A percentile compares a stretch with the other conserved stretches of the same genome.
Evolutionary conservation across 805 yeast genomes (phyloP).

Genomic region (Candida endomychidarum): DNA sequence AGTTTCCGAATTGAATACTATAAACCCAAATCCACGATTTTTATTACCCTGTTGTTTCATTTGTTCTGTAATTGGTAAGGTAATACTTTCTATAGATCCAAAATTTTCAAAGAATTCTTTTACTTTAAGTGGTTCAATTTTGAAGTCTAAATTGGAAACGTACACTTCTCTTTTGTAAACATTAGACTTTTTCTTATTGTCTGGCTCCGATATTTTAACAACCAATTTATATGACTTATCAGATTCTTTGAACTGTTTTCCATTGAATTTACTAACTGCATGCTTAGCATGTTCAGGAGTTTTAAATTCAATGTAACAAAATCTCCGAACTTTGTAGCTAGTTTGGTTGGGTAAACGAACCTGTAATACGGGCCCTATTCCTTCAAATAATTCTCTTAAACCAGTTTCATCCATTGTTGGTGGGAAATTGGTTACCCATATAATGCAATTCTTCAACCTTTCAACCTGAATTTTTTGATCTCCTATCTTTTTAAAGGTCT

Average conservation of each 20-base stretch:
- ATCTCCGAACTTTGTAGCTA: conserved; percentile 47
- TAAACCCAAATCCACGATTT: conserved; percentile 68
- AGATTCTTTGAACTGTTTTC: conserved; percentile 27
- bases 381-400: conserved; percentile 40
- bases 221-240: conserved; percentile 38
- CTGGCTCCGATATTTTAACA: conserved; percentile 65
- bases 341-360: conserved; percentile 60
- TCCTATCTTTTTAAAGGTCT: conserved; percentile 48
- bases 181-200: conserved; percentile 20
- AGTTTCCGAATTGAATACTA: conserved; percentile 44
- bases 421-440: conserved; percentile 78
- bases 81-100: conserved; percentile 55
- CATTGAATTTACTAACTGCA: conserved; percentile 46
- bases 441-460: conserved; percentile 47
- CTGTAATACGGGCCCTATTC: conserved; percentile 43
- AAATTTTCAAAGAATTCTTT: conserved; percentile 41
- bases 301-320: conserved; percentile 67
- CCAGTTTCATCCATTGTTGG: conserved; percentile 45
- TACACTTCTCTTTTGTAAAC: conserved; percentile 14
- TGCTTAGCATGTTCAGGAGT: conserved; percentile 41
- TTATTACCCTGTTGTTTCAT: conserved; percentile 29
- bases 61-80: conserved; percentile 44
- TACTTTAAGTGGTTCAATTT: conserved; percentile 39
- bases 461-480: conserved; percentile 46
- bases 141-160: conserved; percentile 45